Evolutionary conservation across 768 basidiomycete genomes (phyloP), one percentile per base, ranked within the genome.

Genomic region (Agaricus subrufescens): DNA sequence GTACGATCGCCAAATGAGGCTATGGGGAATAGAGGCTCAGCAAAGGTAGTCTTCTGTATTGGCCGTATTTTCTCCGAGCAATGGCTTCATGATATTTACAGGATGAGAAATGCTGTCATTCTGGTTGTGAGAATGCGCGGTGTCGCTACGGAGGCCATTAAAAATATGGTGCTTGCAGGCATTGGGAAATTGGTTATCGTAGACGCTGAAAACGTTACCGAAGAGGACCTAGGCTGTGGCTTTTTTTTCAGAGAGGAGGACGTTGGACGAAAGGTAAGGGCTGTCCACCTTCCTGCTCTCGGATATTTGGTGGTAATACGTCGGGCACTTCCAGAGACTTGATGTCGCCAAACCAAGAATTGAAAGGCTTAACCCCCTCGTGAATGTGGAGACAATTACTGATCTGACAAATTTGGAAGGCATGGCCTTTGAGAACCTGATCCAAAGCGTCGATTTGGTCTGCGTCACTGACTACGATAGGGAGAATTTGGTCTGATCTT

Each of bases 11-110:
- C 95, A 98, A 71, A 97, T 98, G 75, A 85, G 96, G 30, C 73
- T 98, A 62, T 99, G 97, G 97, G 97, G 97, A 45, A 83, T 98
- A 42, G 97, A 98, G 69, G 97, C 97, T 37, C 97, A 99, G 69
- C 93, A 97, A 72, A 82, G 89, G 94, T 91, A 62, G 58, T 75
- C 64, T 60, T 44, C 37, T 60, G 34, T 52, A 44, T 4, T 25
- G 50, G 38, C 29, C 37, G 46, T 50, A 58, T 58, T 46, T 53
- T 50, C 46, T 49, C 52, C 27, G 19, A 38, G 42, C 29, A 29
- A 19, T 46, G 23, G 2, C 29, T n/a, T 19, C 34, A 34, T 54
- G 40, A 8, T 49, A 26, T n/a, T 51, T 64, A 37, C 68, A 97
- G 94, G 68, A 97, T 96, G 93, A 83, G 93, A 63, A 94, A 90